Percentiles rank a stretch among this genome's conserved stretches.
phyloP scores from a whole-genome alignment of 805 yeast genomes.

The Kodamaea hsintzibuensis region DNA sequence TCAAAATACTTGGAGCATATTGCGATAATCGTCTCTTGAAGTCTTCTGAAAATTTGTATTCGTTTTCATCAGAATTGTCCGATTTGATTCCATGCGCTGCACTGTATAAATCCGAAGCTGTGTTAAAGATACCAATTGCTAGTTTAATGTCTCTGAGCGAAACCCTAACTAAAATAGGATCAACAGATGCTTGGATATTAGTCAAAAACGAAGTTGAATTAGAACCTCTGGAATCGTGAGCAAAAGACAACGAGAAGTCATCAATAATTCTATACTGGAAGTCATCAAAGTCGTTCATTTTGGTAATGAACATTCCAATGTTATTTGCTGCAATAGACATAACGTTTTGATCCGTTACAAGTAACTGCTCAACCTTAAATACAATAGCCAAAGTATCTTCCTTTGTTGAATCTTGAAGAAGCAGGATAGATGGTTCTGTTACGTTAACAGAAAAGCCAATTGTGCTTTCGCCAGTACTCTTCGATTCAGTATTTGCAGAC shows the following conservation, averaged over 20 bases:
- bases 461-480: constrained; percentile 13
- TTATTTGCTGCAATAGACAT: constrained; percentile 68
- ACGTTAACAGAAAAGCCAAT: constrained; percentile 65
- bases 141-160: constrained; percentile 85
- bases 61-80: constrained; percentile 19
- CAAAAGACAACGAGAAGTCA: constrained; percentile 79
- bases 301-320: constrained; percentile 82
- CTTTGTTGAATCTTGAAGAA: constrained; percentile 76
- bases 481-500: constrained; percentile 4
- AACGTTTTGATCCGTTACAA: constrained; percentile 67
- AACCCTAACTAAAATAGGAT: constrained; percentile 76
- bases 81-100: constrained; percentile 20
- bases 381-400: constrained; percentile 83
- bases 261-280: constrained; percentile 74
- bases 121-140: constrained; percentile 71
- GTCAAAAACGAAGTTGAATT: constrained; percentile 59
- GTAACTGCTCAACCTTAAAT: constrained; percentile 78
- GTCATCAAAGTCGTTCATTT: constrained; percentile 67
- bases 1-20: constrained; percentile 67
- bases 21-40: constrained; percentile 59
- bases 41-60: constrained; percentile 57
- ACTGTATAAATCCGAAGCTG: constrained; percentile 58
- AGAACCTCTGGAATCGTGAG: constrained; percentile 71
- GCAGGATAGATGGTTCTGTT: constrained; percentile 71
- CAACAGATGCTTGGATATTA: constrained; percentile 66